Evolutionary conservation across 148 eudicot species (phyloP), one percentile per base, ranked within the genome.

Genomic region (Cornus kousa): DNA sequence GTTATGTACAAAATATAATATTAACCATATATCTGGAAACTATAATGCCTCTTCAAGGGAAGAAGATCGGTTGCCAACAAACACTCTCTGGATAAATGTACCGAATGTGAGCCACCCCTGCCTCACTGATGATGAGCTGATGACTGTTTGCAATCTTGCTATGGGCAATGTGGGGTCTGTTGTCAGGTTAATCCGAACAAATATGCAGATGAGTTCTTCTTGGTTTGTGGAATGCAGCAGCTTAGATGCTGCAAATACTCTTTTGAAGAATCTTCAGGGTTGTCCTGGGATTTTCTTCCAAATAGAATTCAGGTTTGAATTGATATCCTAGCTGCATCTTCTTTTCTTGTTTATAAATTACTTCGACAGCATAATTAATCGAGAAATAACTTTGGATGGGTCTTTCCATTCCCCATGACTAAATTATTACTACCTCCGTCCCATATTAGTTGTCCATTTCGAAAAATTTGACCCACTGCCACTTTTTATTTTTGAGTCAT

Each of bases 211-310:
- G 65, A 72, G 74, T 68, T 74, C 77, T 55, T 67, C 46, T 80
- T 85, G 88, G 88, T 76, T 76, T 77, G 85, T 80, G 22, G 88
- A 85, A 73, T 85, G 88, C 80, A 85, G 81, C 74, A 85, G 82
- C 67, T 24, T 77, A 66, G 88, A 85, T 33, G 62, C 83, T 73
- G 85, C 88, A 74, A 82, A 71, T 48, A 55, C 83, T 57, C 74
- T 82, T 14, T 64, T 80, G 19, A 82, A 68, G 77, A 85, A 80
- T 78, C 78, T 85, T 73, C 88, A 80, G 65, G 85, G 43, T 40
- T 77, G 83, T 85, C 83, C 85, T 35, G 80, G 68, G 64, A 70
- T 35, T 60, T 80, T 85, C 75, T 82, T 85, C 83, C 83, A 82
- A 37, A 80, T 82, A 70, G 83, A 80, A 74, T 85, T 80, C 85